Base-by-base conservation (phyloP, 768 basidiomycete species). In the Tylopilus subfusipes region DNA sequence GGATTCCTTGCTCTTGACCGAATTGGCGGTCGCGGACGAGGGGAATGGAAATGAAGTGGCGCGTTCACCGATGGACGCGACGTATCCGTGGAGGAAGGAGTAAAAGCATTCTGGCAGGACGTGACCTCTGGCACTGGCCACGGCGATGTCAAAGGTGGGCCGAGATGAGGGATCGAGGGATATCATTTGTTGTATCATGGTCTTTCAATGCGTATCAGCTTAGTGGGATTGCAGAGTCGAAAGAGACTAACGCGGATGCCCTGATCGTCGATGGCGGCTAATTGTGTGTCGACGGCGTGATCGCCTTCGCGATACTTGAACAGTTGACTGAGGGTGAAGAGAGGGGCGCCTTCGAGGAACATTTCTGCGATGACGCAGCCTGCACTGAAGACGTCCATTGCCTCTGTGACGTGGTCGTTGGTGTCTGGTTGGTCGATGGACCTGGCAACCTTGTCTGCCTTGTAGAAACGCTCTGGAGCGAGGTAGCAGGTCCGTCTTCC, bases 341-440 rank as follows among this genome's bases (percentile, higher is more conserved):
- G 77, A 3, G 90, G 90, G 0, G 90, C 86, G 2, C 97, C 97
- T 66, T 99, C 97, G 55, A 94, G 76, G 75, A 97, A 98, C 57
- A 99, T 78, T 71, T 99, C 97, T 1, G 94, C 93, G 33, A 98
- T 82, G 14, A 98, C 94, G 68, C 96, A 98, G 22, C 97, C 97
- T 1, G 82, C 82, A 59, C 93, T 93, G 65, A 98, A 99, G 48
- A 94, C 89, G 68, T 99, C 97, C 97, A 99, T 99, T 4, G 89
- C 81, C 72, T 99, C 93, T 1, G 93, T 95, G 24, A 98, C 86
- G 2, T 85, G 86, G 55, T 97, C 89, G 42, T 87, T 73, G 68
- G 83, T 84, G 19, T 66, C 67, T 19, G 68, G 70, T 33, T 84
- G 82, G 7, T 79, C 81, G 67, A 74, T 70, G 1, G 77, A 74